Evolutionary conservation across 768 basidiomycete species (phyloP), one percentile per base, ranked within the genome.

Genomic region (Agaricus subrufescens): DNA sequence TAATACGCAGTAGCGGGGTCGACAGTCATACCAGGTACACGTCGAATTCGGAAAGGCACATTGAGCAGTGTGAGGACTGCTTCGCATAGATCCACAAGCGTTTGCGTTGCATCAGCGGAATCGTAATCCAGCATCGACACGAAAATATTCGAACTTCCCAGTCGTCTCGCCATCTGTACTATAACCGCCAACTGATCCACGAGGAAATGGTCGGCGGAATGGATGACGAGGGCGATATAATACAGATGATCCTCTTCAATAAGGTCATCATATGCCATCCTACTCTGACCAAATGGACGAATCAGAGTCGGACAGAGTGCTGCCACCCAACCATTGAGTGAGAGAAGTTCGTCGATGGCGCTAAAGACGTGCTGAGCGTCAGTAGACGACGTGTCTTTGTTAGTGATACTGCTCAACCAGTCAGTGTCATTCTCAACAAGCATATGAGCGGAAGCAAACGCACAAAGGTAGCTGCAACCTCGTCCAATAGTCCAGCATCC

Each of bases 61-160:
- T 94, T 92, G 23, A 98, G 84, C 15, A 98, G 83, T 0, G 88
- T 97, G 50, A 99, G 79, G 7, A 98, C 94, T 0, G 94, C 91
- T 69, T 99, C 97, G 62, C 92, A 96, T 11, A 99, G 79, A 70
- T 99, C 97, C 2, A 87, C 87, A 44, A 99, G 78, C 1, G 94
- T 98, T 52, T 92, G 90, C 0, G 97, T 98, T 2, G 95, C 94
- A 71, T 98, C 97, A 4, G 85, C 86, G 8, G 95, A 98, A 57
- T 91, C 91, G 69, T 96, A 96, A 71, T 99, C 97, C 56, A 99
- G 77, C 91, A 99, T 95, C 7, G 94, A 97, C 39, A 99, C 96
- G 68, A 98, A 99, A 48, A 99, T 72, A 64, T 93, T 94, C 50
- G 83, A 77, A 4, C 91, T 85, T 3, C 97, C 97, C 10, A 98